Percentiles rank a stretch among this genome's conserved stretches.
Conservation (phyloP, 441 rosid species). For the Francoa sonchifolia region DNA sequence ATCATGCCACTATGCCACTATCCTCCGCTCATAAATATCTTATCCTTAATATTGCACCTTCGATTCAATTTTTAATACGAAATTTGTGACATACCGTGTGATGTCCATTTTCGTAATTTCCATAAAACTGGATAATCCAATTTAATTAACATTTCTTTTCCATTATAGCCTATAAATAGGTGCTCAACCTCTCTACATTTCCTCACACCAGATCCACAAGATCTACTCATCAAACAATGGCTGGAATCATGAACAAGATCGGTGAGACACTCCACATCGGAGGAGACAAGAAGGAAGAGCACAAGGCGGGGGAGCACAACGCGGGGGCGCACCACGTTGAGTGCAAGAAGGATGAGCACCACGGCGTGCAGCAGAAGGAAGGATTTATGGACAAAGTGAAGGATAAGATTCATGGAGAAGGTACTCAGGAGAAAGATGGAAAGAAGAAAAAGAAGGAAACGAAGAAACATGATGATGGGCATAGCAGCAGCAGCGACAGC, state of each 20-base stretch:
- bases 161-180: slow-evolving; percentile 21
- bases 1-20: no score
- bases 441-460: slow-evolving; percentile 33
- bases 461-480: slow-evolving; percentile 28
- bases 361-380: slow-evolving; percentile 32
- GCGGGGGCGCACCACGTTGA: slow-evolving; percentile 18
- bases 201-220: neutral
- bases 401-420: slow-evolving; percentile 55
- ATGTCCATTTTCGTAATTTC: slow-evolving; percentile 7
- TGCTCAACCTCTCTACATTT: neutral
- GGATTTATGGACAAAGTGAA: slow-evolving; percentile 54
- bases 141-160: neutral
- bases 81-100: no score
- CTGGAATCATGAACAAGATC: slow-evolving; percentile 69
- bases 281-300: slow-evolving; percentile 44
- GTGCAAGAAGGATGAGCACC: slow-evolving; percentile 8
- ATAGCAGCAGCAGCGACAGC: slow-evolving; percentile 59
- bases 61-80: no score
- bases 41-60: no score
- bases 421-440: slow-evolving; percentile 10
- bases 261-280: slow-evolving; percentile 65
- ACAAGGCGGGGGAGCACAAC: slow-evolving; percentile 16
- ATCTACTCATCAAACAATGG: slow-evolving; percentile 20
- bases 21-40: no score
- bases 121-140: neutral